Evolutionary conservation across 495 filamentous ascomycete species (phyloP), one percentile per base, ranked within the genome.

Genomic region (Podospora pseudoanserina): DNA sequence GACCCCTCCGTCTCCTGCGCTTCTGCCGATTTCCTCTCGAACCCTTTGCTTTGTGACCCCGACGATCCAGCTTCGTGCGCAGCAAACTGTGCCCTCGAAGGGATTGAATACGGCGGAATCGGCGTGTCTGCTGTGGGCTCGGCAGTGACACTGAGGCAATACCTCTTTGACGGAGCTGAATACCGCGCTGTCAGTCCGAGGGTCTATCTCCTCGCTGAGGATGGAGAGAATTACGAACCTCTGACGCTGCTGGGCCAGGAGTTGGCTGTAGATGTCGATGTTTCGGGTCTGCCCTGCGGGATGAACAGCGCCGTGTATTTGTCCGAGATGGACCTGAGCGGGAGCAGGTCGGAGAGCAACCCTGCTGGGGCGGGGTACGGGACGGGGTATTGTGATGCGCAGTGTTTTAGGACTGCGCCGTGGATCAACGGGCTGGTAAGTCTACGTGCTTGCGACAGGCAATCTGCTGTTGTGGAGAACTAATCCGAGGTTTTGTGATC

Each of bases 271-370:
- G 87, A 90, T 65, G 85, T 91, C 20, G 87, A 91, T 72, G 80
- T 85, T 3, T 86, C 84, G 27, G 79, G 82, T 7, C 79, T 90
- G 1, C 82, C 81, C 2, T 91, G 89, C 72, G 89, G 89, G 3
- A 82, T 89, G 79, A 91, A 91, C 76, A 88, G 86, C 60, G 88
- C 89, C 2, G 79, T 91, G 15, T 91, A 90, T 75, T 80, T 91
- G 39, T 84, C 85, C 28, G 86, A 89, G 75, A 91, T 91, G 88
- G 71, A 80, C 28, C 69, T 71, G 3, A 79, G 84, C 32, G 88
- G 88, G 61, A 86, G 87, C 28, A 76, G 83, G 68, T 82, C 78
- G 72, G 73, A 78, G 16, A 74, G 85, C 39, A 91, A 90, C 77
- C 79, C 84, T 28, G 87, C 86, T 4, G 88, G 89, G 32, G 87